Base-by-base conservation (phyloP, 129 eudicot genomes). In the Artemisia tridentata region DNA sequence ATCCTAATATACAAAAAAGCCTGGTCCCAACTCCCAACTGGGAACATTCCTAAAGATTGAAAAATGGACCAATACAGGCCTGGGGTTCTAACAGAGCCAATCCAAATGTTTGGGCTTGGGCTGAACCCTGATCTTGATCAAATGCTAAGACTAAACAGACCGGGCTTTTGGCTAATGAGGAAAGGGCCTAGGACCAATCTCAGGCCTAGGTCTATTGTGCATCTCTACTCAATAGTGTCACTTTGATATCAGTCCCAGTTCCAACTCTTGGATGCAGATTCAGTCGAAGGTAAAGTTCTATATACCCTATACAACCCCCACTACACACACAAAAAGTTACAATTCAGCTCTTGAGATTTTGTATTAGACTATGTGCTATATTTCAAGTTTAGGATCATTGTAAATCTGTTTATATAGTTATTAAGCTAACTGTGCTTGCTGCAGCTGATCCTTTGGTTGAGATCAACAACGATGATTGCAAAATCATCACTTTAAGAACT, bases 211-310 rank as follows among this genome's bases (percentile, higher is more conserved):
- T 31, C 38, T 31, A 31, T 31, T 31, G 38, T 31, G 38, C 5
- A 31, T 31, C 38, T 31, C 38, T n/a, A n/a, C n/a, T n/a, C n/a
- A n/a, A n/a, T n/a, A n/a, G n/a, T n/a, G n/a, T n/a, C n/a, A n/a
- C n/a, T n/a, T n/a, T n/a, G n/a, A n/a, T n/a, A 57, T 45, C 81
- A 95, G 99, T 86, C 99, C 99, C 56, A 87, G 86, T 79, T 95
- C 90, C 82, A 83, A 86, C 93, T 95, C 58, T 21, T 95, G 48
- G 97, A 90, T 68, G 99, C 89, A 79, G 98, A 93, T 13, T 75
- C 68, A 21, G 96, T 80, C 46, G 88, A 80, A 78, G 92, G 91
- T 87, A 82, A 72, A 51, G 21, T 27, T 62, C 52, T 27, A 27
- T 27, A 5, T 29, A 7, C 49, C 11, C n/a, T 15, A 59, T 27